Base-by-base conservation (phyloP, 306 rosid species). In the Leucaena leucocephala region DNA sequence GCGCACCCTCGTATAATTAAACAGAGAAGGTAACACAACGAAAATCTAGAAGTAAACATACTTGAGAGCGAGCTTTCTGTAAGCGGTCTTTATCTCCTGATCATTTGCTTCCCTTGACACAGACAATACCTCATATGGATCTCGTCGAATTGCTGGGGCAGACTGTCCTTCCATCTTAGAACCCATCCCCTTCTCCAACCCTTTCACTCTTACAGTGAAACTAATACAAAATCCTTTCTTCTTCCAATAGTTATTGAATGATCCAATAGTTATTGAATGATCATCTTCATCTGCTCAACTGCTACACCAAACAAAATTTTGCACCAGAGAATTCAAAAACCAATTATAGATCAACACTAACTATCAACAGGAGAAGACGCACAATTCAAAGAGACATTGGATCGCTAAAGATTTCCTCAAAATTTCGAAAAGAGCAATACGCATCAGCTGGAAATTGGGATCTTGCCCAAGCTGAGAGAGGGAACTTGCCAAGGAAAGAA, bases 1-100 rank as follows among this genome's bases (percentile, higher is more conserved):
- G 38, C 21, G 49, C 22, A 35, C 19, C 57, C 50, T 17, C 19
- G 42, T 45, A n/a, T 40, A 36, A 3, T 8, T 50, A 34, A 71
- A 39, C 19, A 49, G 22, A 49, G 66, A 54, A 8, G 3, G 11
- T 6, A 12, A 77, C 19, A 8, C 33, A 13, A 27, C 17, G 22
- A 39, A 71, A 17, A 46, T 9, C 57, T 22, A 61, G 62, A 76
- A 64, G 39, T 11, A 65, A 68, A 82, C 87, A 68, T 72, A 96
- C 99, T 91, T 96, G 85, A 96, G 97, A 79, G 99, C 99, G 43
- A 96, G 99, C 79, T 89, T 93, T 84, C 97, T 86, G 73, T 93
- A 93, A 44, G 99, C 96, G n/a, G 97, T 84, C 89, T 96, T 96
- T n/a, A 96, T 93, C 78, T 96, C 99, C 75, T 90, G 98, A 71